Evolutionary conservation across 129 eudicot genomes (phyloP).

Genomic region (Lactuca sativa): DNA sequence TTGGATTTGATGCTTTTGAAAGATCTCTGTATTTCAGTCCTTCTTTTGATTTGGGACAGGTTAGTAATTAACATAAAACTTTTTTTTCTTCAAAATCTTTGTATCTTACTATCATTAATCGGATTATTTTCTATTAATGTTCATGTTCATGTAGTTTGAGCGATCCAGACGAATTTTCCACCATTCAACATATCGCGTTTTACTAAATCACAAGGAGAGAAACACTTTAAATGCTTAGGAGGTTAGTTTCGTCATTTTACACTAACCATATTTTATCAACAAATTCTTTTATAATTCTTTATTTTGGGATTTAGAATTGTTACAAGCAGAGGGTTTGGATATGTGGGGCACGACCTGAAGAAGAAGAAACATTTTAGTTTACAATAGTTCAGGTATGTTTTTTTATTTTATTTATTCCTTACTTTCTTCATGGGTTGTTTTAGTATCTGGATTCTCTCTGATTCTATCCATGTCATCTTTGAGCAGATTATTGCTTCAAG

Average conservation of each 20-base stretch:
- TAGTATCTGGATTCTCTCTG: too few species aligned
- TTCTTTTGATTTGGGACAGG: slow-evolving; percentile 96
- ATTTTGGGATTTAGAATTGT: slow-evolving; percentile 43
- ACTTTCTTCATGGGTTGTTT: too few species aligned
- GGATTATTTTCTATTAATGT: not conserved
- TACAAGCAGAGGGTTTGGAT: slow-evolving; percentile 91
- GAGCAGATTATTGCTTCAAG: too few species aligned
- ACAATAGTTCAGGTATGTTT: slow-evolving; percentile 84
- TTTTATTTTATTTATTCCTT: not conserved
- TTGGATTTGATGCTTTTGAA: too few species aligned
- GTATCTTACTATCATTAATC: not conserved
- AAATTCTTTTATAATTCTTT: not conserved
- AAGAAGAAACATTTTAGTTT: slow-evolving; percentile 81
- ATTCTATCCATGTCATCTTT: too few species aligned
- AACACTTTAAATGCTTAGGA: slow-evolving; percentile 70
- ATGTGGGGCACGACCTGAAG: slow-evolving; percentile 86
- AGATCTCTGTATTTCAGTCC: slow-evolving; percentile 93
- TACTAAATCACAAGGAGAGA: slow-evolving; percentile 89
- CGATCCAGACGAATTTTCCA: slow-evolving; percentile 88
- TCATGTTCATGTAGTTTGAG: slow-evolving; percentile 85
- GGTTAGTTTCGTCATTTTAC: slow-evolving; percentile 35
- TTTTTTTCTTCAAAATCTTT: too few species aligned
- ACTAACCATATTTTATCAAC: not conserved
- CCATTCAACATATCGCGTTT: slow-evolving; percentile 78
- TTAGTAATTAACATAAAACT: slow-evolving; percentile 28